Conservation (phyloP, 192 early-diverging fungal species). For the Haplosporangium gracile region DNA sequence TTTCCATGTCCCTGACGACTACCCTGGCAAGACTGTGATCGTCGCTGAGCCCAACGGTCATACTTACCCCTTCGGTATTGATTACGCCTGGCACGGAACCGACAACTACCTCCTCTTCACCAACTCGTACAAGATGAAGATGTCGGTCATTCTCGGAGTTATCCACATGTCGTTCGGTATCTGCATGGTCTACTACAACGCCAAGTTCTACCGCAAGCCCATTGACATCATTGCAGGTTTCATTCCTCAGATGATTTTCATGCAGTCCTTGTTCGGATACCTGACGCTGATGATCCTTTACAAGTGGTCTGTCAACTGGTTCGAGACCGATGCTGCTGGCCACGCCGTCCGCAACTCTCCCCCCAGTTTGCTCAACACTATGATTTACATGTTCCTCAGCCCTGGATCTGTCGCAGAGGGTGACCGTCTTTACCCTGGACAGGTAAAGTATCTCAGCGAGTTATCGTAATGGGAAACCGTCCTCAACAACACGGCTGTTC, state of each 20-base stretch:
- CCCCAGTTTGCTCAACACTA: constrained; percentile 95
- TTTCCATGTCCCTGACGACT: constrained; percentile 71
- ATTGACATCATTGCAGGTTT: constrained; percentile 89
- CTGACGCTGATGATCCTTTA: constrained; percentile 90
- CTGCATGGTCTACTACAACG: constrained; percentile 89
- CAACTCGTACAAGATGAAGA: constrained; percentile 99
- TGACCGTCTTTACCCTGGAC: constrained; percentile 88
- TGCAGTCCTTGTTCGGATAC: constrained; percentile 97
- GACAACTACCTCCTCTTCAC: constrained; percentile 96
- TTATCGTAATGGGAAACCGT: not conserved
- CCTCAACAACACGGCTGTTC: not conserved
- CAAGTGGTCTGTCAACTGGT: constrained; percentile 98
- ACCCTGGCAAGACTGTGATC: constrained; percentile 66
- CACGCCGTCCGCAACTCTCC: constrained; percentile 77
- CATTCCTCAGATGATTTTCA: constrained; percentile 95
- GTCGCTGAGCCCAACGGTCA: constrained; percentile 70
- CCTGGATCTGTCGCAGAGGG: constrained; percentile 82
- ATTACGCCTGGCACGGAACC: constrained; percentile 86
- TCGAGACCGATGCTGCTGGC: constrained; percentile 75
- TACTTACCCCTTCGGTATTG: constrained; percentile 55
- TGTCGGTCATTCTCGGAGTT: constrained; percentile 96
- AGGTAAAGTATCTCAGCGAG: constrained; percentile 61
- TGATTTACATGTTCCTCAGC: constrained; percentile 99
- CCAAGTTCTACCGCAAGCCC: constrained; percentile 87
- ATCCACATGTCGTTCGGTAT: constrained; percentile 98